Evolutionary conservation across 2,329 filamentous ascomycete species (phyloP).

Genomic region (Elsinoe perseae): DNA sequence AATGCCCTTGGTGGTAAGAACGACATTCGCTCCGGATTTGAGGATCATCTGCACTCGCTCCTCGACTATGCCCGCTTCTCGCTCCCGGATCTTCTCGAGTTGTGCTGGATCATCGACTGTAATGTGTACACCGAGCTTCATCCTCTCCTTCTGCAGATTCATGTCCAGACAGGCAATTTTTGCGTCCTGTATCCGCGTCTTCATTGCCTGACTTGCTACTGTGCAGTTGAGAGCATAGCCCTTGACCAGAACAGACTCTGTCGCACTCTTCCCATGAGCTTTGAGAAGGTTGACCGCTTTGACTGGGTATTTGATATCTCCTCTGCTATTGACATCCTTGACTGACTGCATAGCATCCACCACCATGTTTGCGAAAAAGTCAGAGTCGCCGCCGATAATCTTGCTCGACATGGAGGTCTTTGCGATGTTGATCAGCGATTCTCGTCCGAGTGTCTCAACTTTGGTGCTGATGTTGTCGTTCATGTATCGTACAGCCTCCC

Average conservation of each 20-base stretch:
- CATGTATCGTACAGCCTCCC: conserved; percentile 98
- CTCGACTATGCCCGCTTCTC: conserved; percentile 86
- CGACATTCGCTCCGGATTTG: conserved; percentile 91
- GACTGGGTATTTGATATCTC: conserved; percentile 92
- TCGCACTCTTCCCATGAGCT: conserved; percentile 87
- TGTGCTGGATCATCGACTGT: conserved; percentile 96
- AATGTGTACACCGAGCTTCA: conserved; percentile 98
- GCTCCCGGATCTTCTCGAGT: conserved; percentile 89
- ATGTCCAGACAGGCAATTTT: conserved; percentile 97
- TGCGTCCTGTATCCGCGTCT: conserved; percentile 80
- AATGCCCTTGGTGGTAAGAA: conserved; percentile 96
- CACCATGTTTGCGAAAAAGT: conserved; percentile 96
- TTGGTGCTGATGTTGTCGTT: conserved; percentile 96
- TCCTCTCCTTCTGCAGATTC: conserved; percentile 97
- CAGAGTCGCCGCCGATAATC: conserved; percentile 90
- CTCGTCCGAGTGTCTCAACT: conserved; percentile 82
- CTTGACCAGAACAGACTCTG: conserved; percentile 84
- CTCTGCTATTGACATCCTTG: conserved; percentile 83
- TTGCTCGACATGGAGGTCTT: conserved; percentile 99
- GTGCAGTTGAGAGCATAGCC: conserved; percentile 98
- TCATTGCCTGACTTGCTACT: conserved; percentile 96
- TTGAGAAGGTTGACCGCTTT: conserved; percentile 99
- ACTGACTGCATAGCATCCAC: conserved; percentile 95
- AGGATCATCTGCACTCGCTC: conserved; percentile 96
- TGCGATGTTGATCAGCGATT: conserved; percentile 87